Base-by-base conservation (phyloP, 768 basidiomycete genomes). In the Naganishia antarctica region DNA sequence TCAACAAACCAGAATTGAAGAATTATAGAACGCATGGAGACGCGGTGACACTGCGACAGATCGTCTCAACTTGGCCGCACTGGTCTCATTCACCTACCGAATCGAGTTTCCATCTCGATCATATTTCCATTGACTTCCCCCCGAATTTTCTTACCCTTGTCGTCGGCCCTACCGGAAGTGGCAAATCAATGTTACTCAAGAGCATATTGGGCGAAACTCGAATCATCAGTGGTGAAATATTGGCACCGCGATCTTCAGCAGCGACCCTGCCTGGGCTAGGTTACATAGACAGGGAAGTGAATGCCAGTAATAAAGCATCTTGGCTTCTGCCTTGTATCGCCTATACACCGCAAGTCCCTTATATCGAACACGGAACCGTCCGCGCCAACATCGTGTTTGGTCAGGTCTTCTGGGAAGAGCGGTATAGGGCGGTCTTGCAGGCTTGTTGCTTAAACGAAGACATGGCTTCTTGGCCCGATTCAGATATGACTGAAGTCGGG, bases 181-280 rank as follows among this genome's bases (percentile, higher is more conserved):
- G 90, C 0, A 92, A 92, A 79, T 88, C 87, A 0, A 88, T 89
- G 0, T 75, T 90, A 1, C 80, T 91, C 59, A 85, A 85, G 69
- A 74, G 73, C 12, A 65, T 76, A 7, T 66, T 74, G 13, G 73
- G 73, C 28, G 75, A 76, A 58, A 76, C 73, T 73, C 70, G 73
- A 26, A 64, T 74, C 69, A 81, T 73, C 13, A 58, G 81, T 15
- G 84, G 84, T 0, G 76, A 79, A 16, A 81, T 88, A 57, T 81
- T 85, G 68, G 83, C 89, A 80, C 81, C 84, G 5, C 90, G 90
- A 74, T 79, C 85, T 64, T 11, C 9, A 0, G 82, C 82, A 16
- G 80, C 70, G 28, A 69, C 78, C 8, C 75, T 80, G 53, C 11
- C 60, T 4, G 68, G 71, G n/a, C 63, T 74, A 25, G 78, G 79